Percentiles rank a stretch among this genome's conserved stretches.
These are phyloP conservation scores for Triangularia verruculosa DNA, from an alignment of 2,329 filamentous ascomycete genomes.

Conservation along the genomic window DNA sequence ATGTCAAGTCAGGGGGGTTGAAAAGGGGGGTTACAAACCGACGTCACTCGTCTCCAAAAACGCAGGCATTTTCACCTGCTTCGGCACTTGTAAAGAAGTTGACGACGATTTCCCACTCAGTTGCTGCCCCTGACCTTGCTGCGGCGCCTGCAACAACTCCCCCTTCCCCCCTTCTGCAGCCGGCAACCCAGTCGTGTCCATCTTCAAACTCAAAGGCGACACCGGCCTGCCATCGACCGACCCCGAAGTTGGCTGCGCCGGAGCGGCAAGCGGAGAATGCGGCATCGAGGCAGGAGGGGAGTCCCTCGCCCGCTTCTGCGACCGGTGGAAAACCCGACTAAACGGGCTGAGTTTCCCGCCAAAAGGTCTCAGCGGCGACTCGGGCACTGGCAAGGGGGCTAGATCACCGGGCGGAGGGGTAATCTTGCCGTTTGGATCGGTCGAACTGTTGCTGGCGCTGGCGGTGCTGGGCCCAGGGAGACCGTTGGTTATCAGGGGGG, in stretches of 20 bases:
- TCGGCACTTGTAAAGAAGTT: background rate
- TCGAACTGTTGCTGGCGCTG: background rate
- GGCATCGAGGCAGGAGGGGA: constrained; percentile 30
- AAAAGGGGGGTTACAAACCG: constrained; percentile 39
- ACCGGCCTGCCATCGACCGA: constrained; percentile 22
- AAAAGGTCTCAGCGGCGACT: constrained; percentile 16
- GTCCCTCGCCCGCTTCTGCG: constrained; percentile 32
- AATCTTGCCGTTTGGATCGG: constrained; percentile 12
- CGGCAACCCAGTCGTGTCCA: constrained; percentile 13
- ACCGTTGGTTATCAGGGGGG: constrained; percentile 25
- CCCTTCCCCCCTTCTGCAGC: background rate
- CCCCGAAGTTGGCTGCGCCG: constrained; percentile 11
- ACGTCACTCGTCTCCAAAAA: constrained; percentile 50
- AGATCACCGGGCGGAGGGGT: constrained; percentile 22
- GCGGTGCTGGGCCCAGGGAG: background rate
- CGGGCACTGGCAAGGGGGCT: constrained; percentile 10
- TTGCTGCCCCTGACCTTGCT: background rate
- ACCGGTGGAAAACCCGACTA: constrained; percentile 30
- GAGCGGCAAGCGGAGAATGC: constrained; percentile 24
- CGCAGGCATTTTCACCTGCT: constrained; percentile 36
- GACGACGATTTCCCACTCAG: background rate
- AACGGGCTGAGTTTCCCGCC: constrained; percentile 30
- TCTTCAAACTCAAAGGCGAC: constrained; percentile 26
- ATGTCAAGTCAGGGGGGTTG: background rate
- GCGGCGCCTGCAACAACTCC: background rate